phyloP scores from a whole-genome alignment of 1,284 basidiomycete species.

The Ceratobasidium sp. region DNA sequence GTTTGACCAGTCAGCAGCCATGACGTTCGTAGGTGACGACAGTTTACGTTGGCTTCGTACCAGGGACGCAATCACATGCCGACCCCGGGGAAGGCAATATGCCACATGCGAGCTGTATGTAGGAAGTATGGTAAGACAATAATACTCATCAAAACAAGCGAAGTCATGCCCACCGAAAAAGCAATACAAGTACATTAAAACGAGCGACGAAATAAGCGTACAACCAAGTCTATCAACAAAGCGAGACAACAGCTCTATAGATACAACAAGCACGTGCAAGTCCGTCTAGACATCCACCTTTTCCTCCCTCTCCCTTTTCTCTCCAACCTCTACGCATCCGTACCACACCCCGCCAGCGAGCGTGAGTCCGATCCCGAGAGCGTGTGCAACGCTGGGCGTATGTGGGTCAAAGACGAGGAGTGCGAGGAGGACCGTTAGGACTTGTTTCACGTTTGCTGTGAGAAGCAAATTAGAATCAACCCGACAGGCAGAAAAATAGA shows the following conservation, averaged over 20 bases:
- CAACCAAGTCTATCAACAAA: background rate
- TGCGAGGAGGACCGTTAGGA: conserved; percentile 89
- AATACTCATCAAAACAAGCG: no score
- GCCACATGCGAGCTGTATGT: no score
- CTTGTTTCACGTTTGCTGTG: conserved; percentile 91
- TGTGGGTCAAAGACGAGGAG: conserved; percentile 85
- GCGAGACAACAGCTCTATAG: background rate
- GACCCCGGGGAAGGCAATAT: no score
- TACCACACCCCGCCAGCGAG: conserved; percentile 88
- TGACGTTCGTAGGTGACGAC: no score
- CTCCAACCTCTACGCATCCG: conserved; percentile 77
- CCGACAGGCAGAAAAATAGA: background rate
- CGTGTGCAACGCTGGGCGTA: conserved; percentile 74
- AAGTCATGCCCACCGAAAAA: background rate
- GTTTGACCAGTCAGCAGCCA: no score
- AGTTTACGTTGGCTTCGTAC: no score
- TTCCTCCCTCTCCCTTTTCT: conserved; percentile 54
- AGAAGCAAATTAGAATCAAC: background rate
- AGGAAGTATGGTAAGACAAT: no score
- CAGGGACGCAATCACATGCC: no score
- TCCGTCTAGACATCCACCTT: conserved; percentile 6
- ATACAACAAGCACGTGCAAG: conserved; percentile 1
- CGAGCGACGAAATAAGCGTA: background rate
- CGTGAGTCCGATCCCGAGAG: conserved; percentile 83
- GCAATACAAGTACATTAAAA: conserved; percentile 9